Evolutionary conservation across 2,329 filamentous ascomycete genomes (phyloP), one percentile per base, ranked within the genome.

Genomic region (Aurifilum marmelostoma): DNA sequence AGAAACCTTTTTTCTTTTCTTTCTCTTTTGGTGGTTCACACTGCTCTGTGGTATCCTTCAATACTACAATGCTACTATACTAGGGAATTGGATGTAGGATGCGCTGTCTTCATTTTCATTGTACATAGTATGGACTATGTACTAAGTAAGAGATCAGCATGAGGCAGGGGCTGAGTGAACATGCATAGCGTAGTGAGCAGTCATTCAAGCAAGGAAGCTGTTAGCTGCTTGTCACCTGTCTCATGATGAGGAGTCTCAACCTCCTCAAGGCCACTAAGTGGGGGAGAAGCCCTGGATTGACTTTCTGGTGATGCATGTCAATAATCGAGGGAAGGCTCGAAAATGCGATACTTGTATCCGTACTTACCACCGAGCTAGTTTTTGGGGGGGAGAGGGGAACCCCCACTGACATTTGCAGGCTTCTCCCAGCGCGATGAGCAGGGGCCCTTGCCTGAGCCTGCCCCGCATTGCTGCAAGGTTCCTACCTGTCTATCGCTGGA

Each of bases 201-300:
- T n/a, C 29, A 37, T 11, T 7, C 24, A 18, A 16, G n/a, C n/a
- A 16, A 29, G 52, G 3, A 56, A 16, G 56, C 8, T 34, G 34
- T 62, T 65, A 59, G 67, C 37, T 47, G 67, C 41, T 69, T 69
- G 63, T 50, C 29, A 32, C 34, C 32, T 69, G 67, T 69, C 67
- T 69, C 67, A 67, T 39, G 65, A 69, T 56, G 43, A 43, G 63
- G 34, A 63, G 65, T n/a, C 21, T 6, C 43, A n/a, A 2, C 16
- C 16, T 21, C 41, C 16, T 21, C 41, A 47, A 39, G 50, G 59
- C 56, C 60, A 59, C 64, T 56, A 14, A 41, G 14, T 27, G 59
- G 59, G 65, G 43, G 9, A 18, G 16, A 47, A n/a, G 21, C 60
- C 65, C 52, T 59, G 43, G 52, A 58, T 47, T n/a, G 8, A 9